Evolutionary conservation across 768 basidiomycete genomes (phyloP).

Genomic region (Pseudohyphozyma bogoriensis): DNA sequence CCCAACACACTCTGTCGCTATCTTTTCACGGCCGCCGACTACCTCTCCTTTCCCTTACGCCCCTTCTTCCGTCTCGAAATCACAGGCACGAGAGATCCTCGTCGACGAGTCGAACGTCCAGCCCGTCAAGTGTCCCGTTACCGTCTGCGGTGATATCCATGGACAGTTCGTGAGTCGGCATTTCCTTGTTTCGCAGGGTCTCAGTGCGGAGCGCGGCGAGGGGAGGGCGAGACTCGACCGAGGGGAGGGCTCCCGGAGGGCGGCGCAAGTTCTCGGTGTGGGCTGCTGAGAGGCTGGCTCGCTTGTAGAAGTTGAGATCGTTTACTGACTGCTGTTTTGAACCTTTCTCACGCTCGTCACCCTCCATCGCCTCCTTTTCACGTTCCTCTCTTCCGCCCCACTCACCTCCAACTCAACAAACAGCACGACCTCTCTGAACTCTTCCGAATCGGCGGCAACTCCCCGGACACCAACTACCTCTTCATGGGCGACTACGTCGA

Average conservation of each 20-base stretch:
- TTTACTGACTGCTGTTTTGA: not conserved
- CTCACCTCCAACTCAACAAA: not conserved
- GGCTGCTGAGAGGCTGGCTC: too few relatives aligned
- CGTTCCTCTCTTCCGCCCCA: not conserved
- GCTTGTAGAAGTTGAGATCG: too few relatives aligned
- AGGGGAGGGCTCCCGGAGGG: not conserved
- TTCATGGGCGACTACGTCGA: constrained; percentile 99
- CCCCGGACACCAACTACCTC: constrained; percentile 97
- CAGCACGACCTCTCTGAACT: constrained; percentile 92
- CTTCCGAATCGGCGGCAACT: constrained; percentile 96
- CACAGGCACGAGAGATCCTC: constrained; percentile 88
- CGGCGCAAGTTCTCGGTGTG: not conserved
- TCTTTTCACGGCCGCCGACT: too few relatives aligned
- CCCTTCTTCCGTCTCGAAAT: not conserved
- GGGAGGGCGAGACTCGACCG: not conserved
- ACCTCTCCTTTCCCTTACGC: too few relatives aligned
- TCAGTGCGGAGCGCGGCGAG: not conserved
- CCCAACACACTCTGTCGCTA: not conserved
- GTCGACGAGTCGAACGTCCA: constrained; percentile 99
- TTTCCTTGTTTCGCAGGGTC: not conserved
- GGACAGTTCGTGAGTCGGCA: constrained; percentile 86
- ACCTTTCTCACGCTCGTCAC: not conserved
- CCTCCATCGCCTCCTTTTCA: not conserved
- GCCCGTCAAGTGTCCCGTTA: constrained; percentile 95
- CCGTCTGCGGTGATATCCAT: constrained; percentile 98